Conservation (phyloP, 768 basidiomycete genomes). For the Multifurca ochricompacta region DNA sequence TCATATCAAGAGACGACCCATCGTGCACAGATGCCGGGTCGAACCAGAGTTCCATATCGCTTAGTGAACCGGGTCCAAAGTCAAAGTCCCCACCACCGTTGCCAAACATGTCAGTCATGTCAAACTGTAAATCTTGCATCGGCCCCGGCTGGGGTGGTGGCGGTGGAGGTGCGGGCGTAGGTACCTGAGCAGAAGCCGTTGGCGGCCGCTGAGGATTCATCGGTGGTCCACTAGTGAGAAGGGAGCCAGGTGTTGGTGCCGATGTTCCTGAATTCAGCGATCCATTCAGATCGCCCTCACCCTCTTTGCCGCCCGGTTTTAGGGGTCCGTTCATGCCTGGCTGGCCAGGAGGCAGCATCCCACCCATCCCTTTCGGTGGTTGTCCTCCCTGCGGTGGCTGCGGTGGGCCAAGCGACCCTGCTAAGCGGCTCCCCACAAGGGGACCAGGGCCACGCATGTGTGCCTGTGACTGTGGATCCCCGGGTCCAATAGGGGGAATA, state of each 20-base stretch:
- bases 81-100: slow-evolving; percentile 7
- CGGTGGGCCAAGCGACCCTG: slow-evolving; percentile 9
- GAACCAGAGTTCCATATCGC: slow-evolving; percentile 7
- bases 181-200: slow-evolving; percentile 8
- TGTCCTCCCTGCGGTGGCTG: slow-evolving; percentile 11
- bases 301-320: slow-evolving; percentile 13
- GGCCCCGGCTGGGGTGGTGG: background rate
- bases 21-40: slow-evolving; percentile 3
- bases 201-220: slow-evolving; percentile 15
- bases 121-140: slow-evolving; percentile 3
- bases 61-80: background rate
- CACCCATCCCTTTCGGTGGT: slow-evolving; percentile 12
- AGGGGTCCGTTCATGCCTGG: slow-evolving; percentile 15
- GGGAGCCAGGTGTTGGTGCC: slow-evolving; percentile 13
- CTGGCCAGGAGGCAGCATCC: slow-evolving; percentile 24
- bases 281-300: slow-evolving; percentile 9
- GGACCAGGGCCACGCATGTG: slow-evolving; percentile 5
- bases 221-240: slow-evolving; percentile 2
- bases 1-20: slow-evolving; percentile 2
- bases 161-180: background rate
- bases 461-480: background rate
- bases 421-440: background rate
- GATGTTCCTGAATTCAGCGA: slow-evolving; percentile 7
- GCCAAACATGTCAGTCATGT: slow-evolving; percentile 10
- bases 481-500: background rate